These are phyloP conservation scores for Tylopilus plumbeoviolaceoides DNA, from an alignment of 768 basidiomycete species.

Conservation along the genomic window DNA sequence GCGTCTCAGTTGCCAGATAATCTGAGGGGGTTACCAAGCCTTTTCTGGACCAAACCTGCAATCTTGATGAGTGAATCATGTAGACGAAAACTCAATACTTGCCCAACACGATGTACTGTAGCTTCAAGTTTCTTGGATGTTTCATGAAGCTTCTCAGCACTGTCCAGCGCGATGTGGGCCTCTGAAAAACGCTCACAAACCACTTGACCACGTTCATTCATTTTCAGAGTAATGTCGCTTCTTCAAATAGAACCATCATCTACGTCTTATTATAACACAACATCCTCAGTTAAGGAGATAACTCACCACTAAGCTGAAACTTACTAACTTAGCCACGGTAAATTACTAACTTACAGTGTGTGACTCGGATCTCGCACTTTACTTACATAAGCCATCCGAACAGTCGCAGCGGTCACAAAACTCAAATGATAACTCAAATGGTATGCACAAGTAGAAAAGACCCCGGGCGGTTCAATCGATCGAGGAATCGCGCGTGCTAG, in stretches of 20 bases:
- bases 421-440: no score
- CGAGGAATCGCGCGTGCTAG: no score
- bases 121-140: conserved; percentile 22
- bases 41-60: conserved; percentile 12
- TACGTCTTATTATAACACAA: not conserved
- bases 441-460: no score
- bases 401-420: no score
- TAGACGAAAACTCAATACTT: not conserved
- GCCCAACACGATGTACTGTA: conserved; percentile 17
- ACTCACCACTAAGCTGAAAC: conserved; percentile 17
- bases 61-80: not conserved
- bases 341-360: no score
- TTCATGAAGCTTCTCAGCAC: conserved; percentile 16
- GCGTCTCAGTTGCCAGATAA: not conserved
- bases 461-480: no score
- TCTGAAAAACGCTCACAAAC: fast-evolving
- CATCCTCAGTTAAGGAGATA: not conserved
- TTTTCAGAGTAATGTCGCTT: conserved; percentile 13
- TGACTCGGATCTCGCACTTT: no score
- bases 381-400: no score
- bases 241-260: conserved; percentile 20
- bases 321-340: no score
- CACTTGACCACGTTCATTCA: conserved; percentile 1
- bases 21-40: no score
- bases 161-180: not conserved